These are phyloP conservation scores for Alternaria hordeiaustralica DNA, from an alignment of 2,329 filamentous ascomycete genomes.

Conservation along the genomic window DNA sequence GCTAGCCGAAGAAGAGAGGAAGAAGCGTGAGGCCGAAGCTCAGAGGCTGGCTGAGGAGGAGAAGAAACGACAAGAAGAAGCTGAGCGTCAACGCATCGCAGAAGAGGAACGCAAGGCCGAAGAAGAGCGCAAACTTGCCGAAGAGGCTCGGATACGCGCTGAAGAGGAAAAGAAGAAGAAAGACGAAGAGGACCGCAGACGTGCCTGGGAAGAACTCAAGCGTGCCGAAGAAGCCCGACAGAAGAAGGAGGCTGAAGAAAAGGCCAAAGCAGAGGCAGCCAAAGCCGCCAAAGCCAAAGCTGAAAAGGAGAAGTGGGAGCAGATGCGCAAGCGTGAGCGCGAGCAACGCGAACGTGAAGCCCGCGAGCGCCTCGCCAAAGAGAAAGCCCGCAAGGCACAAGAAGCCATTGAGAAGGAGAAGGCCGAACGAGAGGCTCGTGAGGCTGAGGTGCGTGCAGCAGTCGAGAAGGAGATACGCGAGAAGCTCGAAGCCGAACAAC, in stretches of 20 bases:
- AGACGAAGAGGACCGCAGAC: slow-evolving; percentile 56
- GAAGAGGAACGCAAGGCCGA: slow-evolving; percentile 36
- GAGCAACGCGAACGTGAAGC: slow-evolving; percentile 58
- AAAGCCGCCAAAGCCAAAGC: slow-evolving; percentile 53
- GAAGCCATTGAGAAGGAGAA: slow-evolving; percentile 51
- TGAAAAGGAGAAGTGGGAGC: slow-evolving; percentile 60
- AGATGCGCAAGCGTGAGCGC: slow-evolving; percentile 55
- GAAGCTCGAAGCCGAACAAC: slow-evolving; percentile 49
- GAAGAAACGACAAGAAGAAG: slow-evolving; percentile 47
- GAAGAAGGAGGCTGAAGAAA: slow-evolving; percentile 47
- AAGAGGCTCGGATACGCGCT: slow-evolving; percentile 49
- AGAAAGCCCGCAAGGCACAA: slow-evolving; percentile 49
- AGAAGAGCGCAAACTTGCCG: slow-evolving; percentile 48
- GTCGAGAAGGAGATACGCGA: slow-evolving; percentile 53
- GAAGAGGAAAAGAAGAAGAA: slow-evolving; percentile 54
- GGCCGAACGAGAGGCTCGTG: slow-evolving; percentile 44
- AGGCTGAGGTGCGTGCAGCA: slow-evolving; percentile 45
- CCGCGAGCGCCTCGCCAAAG: slow-evolving; percentile 54
- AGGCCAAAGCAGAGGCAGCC: slow-evolving; percentile 57
- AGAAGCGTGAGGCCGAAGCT: slow-evolving; percentile 62
- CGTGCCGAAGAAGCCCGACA: slow-evolving; percentile 43
- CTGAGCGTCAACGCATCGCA: slow-evolving; percentile 65
- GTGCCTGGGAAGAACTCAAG: slow-evolving; percentile 47
- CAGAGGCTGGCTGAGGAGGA: slow-evolving; percentile 16
- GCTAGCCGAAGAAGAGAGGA: slow-evolving; percentile 58